phyloP scores from a whole-genome alignment of 2,329 filamentous ascomycete genomes.

The Fusarium pseudonygamai region DNA sequence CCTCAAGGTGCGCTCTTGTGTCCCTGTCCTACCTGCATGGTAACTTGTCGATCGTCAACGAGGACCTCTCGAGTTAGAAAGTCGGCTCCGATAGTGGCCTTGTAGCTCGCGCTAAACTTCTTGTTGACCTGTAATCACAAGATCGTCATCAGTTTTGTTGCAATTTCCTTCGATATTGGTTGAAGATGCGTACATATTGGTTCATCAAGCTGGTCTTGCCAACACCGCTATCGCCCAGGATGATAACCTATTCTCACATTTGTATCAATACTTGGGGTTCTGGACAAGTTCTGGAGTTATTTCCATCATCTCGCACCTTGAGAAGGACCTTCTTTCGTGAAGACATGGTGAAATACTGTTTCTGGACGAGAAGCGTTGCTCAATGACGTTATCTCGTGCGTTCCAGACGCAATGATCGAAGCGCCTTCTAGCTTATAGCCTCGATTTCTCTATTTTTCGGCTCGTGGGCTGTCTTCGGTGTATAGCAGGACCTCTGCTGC shows the following conservation, averaged over 20 bases:
- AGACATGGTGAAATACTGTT: slow-evolving; percentile 65
- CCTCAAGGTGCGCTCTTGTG: slow-evolving; percentile 7
- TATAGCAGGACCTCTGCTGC: not conserved
- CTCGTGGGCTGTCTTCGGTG: not conserved
- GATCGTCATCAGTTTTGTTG: slow-evolving; percentile 18
- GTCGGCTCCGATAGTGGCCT: slow-evolving; percentile 98
- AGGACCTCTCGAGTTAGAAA: slow-evolving; percentile 98
- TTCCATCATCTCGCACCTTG: slow-evolving; percentile 67
- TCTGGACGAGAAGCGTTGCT: slow-evolving; percentile 29
- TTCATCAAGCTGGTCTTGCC: slow-evolving; percentile 99
- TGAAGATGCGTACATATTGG: slow-evolving; percentile 86
- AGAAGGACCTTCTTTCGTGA: slow-evolving; percentile 90
- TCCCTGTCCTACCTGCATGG: slow-evolving; percentile 81
- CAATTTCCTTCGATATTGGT: not conserved
- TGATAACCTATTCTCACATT: slow-evolving; percentile 79
- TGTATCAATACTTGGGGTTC: slow-evolving; percentile 22
- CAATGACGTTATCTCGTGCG: slow-evolving; percentile 47
- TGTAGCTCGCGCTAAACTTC: slow-evolving; percentile 99
- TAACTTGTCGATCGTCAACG: slow-evolving; percentile 96
- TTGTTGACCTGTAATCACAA: slow-evolving; percentile 86
- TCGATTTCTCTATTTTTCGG: not conserved
- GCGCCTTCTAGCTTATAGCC: slow-evolving; percentile 8
- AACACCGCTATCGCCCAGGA: slow-evolving; percentile 97
- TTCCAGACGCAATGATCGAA: slow-evolving; percentile 35
- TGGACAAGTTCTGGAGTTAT: not conserved